A percentile compares a stretch with the other conserved stretches of the same genome.
Evolutionary conservation across 306 rosid species (phyloP).

Genomic region (Vigna angularis): DNA sequence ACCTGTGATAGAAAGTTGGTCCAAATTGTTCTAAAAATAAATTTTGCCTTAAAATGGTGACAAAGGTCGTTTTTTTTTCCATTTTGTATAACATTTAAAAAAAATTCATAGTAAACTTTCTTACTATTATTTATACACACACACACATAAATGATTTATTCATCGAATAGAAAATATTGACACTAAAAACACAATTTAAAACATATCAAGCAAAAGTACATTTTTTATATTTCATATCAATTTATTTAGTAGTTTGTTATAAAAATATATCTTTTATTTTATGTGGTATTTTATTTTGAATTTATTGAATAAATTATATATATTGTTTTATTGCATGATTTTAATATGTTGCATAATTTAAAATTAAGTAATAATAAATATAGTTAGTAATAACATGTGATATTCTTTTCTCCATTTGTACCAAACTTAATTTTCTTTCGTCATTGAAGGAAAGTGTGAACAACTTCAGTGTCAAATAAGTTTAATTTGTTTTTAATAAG

Average conservation of each 20-base stretch:
- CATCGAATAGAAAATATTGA: background rate
- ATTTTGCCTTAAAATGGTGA: background rate
- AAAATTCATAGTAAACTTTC: background rate
- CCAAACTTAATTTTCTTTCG: background rate
- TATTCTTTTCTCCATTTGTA: background rate
- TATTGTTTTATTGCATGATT: background rate
- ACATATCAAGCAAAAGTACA: background rate
- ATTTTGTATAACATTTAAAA: background rate
- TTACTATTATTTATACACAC: background rate
- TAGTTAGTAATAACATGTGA: background rate
- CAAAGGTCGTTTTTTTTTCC: background rate
- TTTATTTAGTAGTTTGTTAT: background rate
- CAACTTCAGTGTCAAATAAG: background rate
- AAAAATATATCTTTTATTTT: background rate
- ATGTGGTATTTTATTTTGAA: background rate
- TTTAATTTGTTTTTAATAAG: background rate
- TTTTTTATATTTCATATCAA: background rate
- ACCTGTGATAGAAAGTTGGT: background rate
- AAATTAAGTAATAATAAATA: background rate
- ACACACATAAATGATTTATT: background rate
- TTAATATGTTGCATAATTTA: background rate
- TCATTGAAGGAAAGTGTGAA: background rate
- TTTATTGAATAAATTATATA: background rate
- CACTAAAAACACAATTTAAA: background rate
- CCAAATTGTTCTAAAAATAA: constrained; percentile 1